Evolutionary conservation across 257 asterid genomes (phyloP).

Genomic region (Cinchona pubescens): DNA sequence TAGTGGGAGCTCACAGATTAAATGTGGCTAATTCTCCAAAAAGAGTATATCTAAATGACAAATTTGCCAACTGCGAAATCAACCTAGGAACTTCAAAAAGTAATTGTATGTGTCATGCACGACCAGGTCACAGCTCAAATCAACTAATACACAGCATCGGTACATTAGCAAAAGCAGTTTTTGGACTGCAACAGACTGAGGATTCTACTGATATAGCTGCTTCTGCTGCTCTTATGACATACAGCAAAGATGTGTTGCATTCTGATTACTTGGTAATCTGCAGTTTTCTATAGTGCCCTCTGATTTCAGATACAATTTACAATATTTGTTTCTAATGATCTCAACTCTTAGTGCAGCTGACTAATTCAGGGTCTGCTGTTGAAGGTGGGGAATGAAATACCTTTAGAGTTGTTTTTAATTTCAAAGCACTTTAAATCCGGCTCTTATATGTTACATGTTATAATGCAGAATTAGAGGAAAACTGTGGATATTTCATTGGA

Average conservation of each 20-base stretch:
- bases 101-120: constrained; percentile 9
- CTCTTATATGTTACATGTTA: constrained; percentile 11
- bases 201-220: constrained; percentile 15
- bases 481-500: constrained; percentile 13
- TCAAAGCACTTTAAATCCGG: neutral
- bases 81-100: constrained; percentile 20
- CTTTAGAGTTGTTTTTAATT: constrained; percentile 4
- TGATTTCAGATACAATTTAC: neutral
- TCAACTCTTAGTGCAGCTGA: constrained; percentile 38
- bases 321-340: constrained; percentile 3
- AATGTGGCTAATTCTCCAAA: constrained; percentile 24
- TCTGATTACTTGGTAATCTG: constrained; percentile 23
- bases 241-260: constrained; percentile 16
- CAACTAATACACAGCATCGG: constrained; percentile 20
- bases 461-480: constrained; percentile 35
- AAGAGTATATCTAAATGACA: constrained; percentile 15
- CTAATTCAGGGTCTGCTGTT: constrained; percentile 25
- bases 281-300: neutral
- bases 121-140: constrained; percentile 24
- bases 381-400: constrained; percentile 37
- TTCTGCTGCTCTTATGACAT: constrained; percentile 5
- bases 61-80: constrained; percentile 7
- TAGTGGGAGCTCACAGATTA: constrained; percentile 27
- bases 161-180: constrained; percentile 31
- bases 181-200: constrained; percentile 31